Evolutionary conservation across 352 stramenopile species (phyloP).

Genomic region (Phytophthora sp.): DNA sequence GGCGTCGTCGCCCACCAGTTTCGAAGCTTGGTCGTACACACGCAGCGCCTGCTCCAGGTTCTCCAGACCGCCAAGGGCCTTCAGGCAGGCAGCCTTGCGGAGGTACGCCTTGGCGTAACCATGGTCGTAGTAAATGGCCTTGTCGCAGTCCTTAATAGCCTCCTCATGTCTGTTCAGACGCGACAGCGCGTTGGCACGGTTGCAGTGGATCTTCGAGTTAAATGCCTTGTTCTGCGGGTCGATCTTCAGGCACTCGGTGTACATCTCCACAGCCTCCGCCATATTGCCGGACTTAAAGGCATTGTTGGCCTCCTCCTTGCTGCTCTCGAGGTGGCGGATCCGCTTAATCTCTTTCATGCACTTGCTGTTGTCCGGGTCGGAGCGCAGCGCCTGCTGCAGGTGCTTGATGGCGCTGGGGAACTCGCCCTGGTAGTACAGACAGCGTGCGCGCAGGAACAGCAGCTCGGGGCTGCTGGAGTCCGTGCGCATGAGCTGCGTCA

Average conservation of each 20-base stretch:
- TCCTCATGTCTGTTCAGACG: conserved; percentile 86
- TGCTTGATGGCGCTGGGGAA: conserved; percentile 94
- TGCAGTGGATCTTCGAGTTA: conserved; percentile 95
- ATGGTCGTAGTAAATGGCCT: conserved; percentile 91
- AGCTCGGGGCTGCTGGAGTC: conserved; percentile 85
- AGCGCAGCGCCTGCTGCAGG: conserved; percentile 89
- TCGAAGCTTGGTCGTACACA: conserved; percentile 91
- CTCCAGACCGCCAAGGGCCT: conserved; percentile 80
- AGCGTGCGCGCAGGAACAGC: conserved; percentile 86
- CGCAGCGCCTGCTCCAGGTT: conserved; percentile 91
- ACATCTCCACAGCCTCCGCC: conserved; percentile 87
- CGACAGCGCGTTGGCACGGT: conserved; percentile 88
- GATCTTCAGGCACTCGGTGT: conserved; percentile 86
- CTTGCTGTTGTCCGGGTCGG: conserved; percentile 91
- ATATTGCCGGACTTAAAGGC: conserved; percentile 88
- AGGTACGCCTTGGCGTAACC: conserved; percentile 93
- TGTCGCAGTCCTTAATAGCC: conserved; percentile 90
- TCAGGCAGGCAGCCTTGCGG: conserved; percentile 81
- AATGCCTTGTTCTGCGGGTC: conserved; percentile 92
- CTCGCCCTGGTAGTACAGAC: conserved; percentile 93
- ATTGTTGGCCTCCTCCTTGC: conserved; percentile 91
- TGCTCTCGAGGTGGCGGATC: conserved; percentile 83
- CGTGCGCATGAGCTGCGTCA: conserved; percentile 87
- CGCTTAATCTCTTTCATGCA: conserved; percentile 90
- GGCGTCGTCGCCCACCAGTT: conserved; percentile 83